Evolutionary conservation across 768 basidiomycete species (phyloP), one percentile per base, ranked within the genome.

Genomic region (Serendipita vermifera): DNA sequence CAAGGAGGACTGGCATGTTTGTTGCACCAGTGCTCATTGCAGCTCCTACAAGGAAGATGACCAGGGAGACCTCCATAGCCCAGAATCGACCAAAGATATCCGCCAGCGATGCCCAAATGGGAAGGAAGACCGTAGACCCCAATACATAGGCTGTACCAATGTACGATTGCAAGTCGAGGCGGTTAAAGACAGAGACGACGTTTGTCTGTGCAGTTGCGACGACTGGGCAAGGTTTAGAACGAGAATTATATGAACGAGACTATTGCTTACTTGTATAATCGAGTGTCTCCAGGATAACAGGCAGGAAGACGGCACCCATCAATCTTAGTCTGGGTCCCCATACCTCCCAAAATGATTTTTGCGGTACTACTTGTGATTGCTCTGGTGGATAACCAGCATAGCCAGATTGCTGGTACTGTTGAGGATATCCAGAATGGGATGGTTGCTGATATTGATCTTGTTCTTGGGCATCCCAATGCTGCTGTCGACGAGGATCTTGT

Each of bases 171-270:
- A 71, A 62, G 46, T 70, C 65, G 1, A 72, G 63, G 6, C 64
- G 58, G 56, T 66, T 62, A 63, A 72, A 72, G 0, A 59, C 41
- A 1, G 71, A 72, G 7, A 76, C 77, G 57, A 78, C 78, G 33
- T 71, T 72, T 29, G 73, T 64, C 56, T 78, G 77, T 2, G 77
- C 75, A 13, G 76, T 78, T 3, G 77, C 76, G 29, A 78, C 74
- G 1, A 77, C 77, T 74, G 55, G 48, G 33, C 32, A 43, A 61
- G 33, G 2, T 11, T 22, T 32, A 59, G 40, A 9, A 33, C 5
- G 26, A 24, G 13, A 3, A 55, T 7, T 33, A 4, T 9, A 36
- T 9, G 9, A 15, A 38, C 29, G 13, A 15, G 27, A 36, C 20
- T 26, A 36, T 9, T 13, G 26, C 33, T 2, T 38, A 70, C 69